Base-by-base conservation (phyloP, 768 basidiomycete species). In the Pleurotus cornucopiae region DNA sequence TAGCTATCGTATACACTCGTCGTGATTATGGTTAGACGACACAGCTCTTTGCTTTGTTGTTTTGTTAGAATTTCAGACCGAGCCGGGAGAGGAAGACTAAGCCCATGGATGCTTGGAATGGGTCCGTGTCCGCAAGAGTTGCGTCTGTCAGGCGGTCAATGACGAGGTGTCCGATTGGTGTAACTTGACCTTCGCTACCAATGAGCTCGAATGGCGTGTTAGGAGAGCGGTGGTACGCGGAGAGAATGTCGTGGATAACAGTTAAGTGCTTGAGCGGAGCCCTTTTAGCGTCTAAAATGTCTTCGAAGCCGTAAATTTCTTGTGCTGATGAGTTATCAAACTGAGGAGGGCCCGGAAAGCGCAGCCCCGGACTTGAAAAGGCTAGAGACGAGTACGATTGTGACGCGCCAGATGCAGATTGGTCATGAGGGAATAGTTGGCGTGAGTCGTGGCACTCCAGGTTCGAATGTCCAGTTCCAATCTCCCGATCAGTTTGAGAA, bases 71-170 rank as follows among this genome's bases (percentile, higher is more conserved):
- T 20, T 60, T 14, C 45, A 73, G 59, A 4, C 77, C 77, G 51
- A 74, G 67, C 53, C 69, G 68, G 13, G 73, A 71, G 55, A 76
- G 63, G 46, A 75, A 69, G 5, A 75, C 70, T 26, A 79, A 63
- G 18, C 76, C 76, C 76, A 80, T 79, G 6, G 79, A 73, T n/a
- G 74, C 76, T 56, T 73, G 71, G 58, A 80, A 79, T 18, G 77
- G 73, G 55, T 75, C 74, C 18, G 64, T 63, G 34, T 55, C 57
- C 4, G 64, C 67, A 40, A 78, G 61, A 9, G 61, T 63, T 34
- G 71, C 69, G 56, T 74, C 69, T 6, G 76, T 61, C 56, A 77
- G 60, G 20, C 64, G 64, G 21, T 66, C 63, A 45, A 70, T 60
- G 40, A 76, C 51, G 51, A 53, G 34, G 16, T 16, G 51, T 6